These are phyloP conservation scores for Phytophthora sansomeana DNA, from an alignment of 352 stramenopile genomes.

Conservation along the genomic window DNA sequence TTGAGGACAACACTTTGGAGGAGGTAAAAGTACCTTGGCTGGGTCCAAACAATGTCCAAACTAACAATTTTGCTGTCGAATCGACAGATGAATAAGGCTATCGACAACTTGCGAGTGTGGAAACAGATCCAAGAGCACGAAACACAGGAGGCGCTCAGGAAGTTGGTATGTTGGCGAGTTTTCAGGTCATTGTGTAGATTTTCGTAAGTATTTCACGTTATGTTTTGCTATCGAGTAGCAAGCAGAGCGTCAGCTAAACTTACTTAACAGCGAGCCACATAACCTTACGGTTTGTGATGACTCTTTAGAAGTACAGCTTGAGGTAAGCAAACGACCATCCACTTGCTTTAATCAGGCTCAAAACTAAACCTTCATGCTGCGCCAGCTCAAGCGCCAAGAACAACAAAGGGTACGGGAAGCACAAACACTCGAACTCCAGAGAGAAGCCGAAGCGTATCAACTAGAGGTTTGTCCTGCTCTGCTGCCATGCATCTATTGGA, in stretches of 20 bases:
- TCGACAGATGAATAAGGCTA: conserved; percentile 54
- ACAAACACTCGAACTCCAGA: conserved; percentile 29
- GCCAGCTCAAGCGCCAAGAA: conserved; percentile 27
- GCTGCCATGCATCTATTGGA: not conserved
- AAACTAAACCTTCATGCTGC: not conserved
- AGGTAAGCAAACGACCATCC: conserved; percentile 4
- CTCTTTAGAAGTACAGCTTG: conserved; percentile 14
- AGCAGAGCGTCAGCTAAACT: no score
- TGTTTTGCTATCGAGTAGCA: no score
- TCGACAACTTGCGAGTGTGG: conserved; percentile 50
- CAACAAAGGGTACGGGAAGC: conserved; percentile 32
- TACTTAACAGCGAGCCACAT: no score
- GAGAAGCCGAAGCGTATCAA: conserved; percentile 38
- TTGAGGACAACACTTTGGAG: conserved; percentile 46
- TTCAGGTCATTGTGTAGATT: no score
- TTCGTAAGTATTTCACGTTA: no score
- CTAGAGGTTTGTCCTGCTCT: conserved; percentile 14
- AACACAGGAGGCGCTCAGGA: conserved; percentile 33
- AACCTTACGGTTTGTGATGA: no score
- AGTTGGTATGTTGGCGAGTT: no score
- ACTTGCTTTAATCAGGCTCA: not conserved
- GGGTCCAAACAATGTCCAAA: not conserved
- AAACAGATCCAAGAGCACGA: conserved; percentile 40
- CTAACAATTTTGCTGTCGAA: not conserved
- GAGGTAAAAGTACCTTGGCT: conserved; percentile 36